Evolutionary conservation across 257 asterid species (phyloP).

Genomic region (Solanum chiquidenum): DNA sequence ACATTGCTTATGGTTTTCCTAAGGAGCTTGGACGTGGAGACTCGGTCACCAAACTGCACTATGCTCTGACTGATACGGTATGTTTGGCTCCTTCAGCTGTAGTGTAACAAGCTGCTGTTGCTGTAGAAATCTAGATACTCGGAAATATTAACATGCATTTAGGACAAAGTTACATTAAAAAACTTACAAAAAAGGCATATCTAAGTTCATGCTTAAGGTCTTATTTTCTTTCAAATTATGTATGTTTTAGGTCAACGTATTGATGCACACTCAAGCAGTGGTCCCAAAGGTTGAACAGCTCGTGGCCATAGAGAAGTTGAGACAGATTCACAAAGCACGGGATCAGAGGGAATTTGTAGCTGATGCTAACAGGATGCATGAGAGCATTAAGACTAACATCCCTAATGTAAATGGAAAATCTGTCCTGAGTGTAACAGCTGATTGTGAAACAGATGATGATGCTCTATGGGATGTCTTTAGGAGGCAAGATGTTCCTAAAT

Average conservation of each 20-base stretch:
- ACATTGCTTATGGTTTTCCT: neutral
- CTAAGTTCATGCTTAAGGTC: neutral
- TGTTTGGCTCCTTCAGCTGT: neutral
- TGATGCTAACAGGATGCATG: neutral
- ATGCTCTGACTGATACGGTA: neutral
- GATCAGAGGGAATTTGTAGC: slow-evolving; percentile 3
- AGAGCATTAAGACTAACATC: neutral
- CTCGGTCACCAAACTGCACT: neutral
- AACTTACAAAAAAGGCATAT: neutral
- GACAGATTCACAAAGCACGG: slow-evolving; percentile 3
- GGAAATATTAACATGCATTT: neutral
- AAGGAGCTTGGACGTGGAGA: neutral
- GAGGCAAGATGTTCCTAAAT: slow-evolving; percentile 62
- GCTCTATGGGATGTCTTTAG: slow-evolving; percentile 90
- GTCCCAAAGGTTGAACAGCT: slow-evolving; percentile 15
- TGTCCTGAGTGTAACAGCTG: too few species aligned
- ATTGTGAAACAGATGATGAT: slow-evolving; percentile 27
- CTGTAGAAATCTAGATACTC: neutral
- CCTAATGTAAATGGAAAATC: too few species aligned
- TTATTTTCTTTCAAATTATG: neutral
- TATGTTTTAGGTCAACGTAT: slow-evolving; percentile 52
- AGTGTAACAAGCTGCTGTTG: neutral
- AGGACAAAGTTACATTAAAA: neutral
- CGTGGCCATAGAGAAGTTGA: slow-evolving; percentile 17
- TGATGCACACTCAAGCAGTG: slow-evolving; percentile 46